Evolutionary conservation across 306 rosid genomes (phyloP).

Genomic region (Dryas alaskensis): DNA sequence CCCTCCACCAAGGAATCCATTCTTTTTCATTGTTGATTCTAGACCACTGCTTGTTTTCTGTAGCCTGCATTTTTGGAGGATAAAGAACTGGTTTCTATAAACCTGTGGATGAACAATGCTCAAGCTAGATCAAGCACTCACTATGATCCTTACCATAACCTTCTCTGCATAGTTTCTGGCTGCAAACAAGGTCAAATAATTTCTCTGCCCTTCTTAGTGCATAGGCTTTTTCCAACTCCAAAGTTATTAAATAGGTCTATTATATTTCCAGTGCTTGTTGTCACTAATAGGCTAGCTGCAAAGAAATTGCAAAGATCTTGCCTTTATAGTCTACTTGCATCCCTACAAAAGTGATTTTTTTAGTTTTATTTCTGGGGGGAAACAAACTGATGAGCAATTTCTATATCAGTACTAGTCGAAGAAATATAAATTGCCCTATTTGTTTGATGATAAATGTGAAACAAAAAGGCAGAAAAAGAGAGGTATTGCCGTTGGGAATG

Average conservation of each 20-base stretch:
- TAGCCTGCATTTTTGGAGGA: slow-evolving; percentile 70
- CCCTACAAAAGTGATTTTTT: not conserved
- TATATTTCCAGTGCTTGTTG: not conserved
- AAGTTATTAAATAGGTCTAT: not conserved
- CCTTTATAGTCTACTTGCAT: not conserved
- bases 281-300: not conserved
- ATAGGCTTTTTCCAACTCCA: not conserved
- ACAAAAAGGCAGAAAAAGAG: too few species aligned
- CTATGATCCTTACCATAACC: slow-evolving; percentile 94
- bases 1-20: slow-evolving; percentile 10
- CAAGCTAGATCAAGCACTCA: slow-evolving; percentile 88
- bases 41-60: slow-evolving; percentile 25
- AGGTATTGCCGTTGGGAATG: too few species aligned
- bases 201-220: not conserved
- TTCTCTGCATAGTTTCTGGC: slow-evolving; percentile 87
- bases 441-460: too few species aligned
- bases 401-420: not conserved
- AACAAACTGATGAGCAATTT: not conserved
- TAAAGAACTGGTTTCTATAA: slow-evolving; percentile 61
- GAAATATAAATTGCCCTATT: too few species aligned
- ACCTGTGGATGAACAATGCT: slow-evolving; percentile 94
- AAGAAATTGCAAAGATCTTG: not conserved
- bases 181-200: slow-evolving; percentile 61
- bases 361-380: not conserved
- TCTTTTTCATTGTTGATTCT: slow-evolving; percentile 6